Percentiles rank a stretch among this genome's conserved stretches.
These are phyloP conservation scores for Juglanconis juglandina DNA, from an alignment of 2,329 filamentous ascomycete genomes.

Conservation along the genomic window DNA sequence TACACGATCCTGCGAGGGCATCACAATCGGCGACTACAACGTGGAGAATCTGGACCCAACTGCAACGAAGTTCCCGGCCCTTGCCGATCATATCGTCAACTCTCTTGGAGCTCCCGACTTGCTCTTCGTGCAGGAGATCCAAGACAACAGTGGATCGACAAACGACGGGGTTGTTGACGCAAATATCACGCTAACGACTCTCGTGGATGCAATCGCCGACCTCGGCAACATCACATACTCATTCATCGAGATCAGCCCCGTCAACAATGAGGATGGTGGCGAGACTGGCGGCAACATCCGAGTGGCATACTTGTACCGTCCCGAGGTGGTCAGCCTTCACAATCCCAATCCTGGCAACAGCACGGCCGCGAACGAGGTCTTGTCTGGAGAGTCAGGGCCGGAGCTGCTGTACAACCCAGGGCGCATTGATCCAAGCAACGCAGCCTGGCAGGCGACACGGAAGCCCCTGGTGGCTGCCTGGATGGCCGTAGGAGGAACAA, in stretches of 20 bases:
- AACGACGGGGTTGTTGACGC: conserved; percentile 56
- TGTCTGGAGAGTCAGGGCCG: conserved; percentile 41
- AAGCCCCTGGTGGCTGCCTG: conserved; percentile 68
- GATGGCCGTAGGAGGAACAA: conserved; percentile 51
- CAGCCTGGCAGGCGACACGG: conserved; percentile 57
- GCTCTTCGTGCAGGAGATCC: conserved; percentile 68
- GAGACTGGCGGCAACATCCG: conserved; percentile 70
- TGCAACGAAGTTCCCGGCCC: conserved; percentile 50
- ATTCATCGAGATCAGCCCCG: conserved; percentile 57
- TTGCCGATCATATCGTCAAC: conserved; percentile 63
- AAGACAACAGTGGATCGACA: conserved; percentile 61
- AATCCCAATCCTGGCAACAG: conserved; percentile 54
- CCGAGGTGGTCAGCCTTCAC: conserved; percentile 55
- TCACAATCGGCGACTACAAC: conserved; percentile 68
- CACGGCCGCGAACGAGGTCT: conserved; percentile 54
- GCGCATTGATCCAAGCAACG: conserved; percentile 59
- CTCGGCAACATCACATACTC: conserved; percentile 52
- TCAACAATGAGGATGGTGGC: conserved; percentile 61
- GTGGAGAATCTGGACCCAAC: conserved; percentile 63
- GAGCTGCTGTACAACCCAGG: conserved; percentile 67
- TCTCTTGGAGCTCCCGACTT: conserved; percentile 62
- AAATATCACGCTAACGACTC: conserved; percentile 56
- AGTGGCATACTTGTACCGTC: conserved; percentile 65
- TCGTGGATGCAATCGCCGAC: conserved; percentile 47
- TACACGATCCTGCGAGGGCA: conserved; percentile 53